Base-by-base conservation (phyloP, 306 rosid genomes). In the Lablab purpureus region DNA sequence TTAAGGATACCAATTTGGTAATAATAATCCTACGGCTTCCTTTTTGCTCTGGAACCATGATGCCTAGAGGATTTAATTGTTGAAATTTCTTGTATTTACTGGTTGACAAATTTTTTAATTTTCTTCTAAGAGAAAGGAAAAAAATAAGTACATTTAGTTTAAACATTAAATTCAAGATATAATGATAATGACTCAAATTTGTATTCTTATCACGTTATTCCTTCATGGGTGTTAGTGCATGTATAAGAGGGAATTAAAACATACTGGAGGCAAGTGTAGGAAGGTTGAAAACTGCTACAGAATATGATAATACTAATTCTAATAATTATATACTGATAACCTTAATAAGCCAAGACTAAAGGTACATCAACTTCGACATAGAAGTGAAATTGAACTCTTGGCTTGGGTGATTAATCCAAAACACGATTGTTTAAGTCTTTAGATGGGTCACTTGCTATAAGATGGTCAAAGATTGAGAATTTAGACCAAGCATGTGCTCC, bases 281-380 rank as follows among this genome's bases (percentile, higher is more conserved):
- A 19, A 37, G 23, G 68, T 72, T 70, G 60, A 23, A 76, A 36
- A 34, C 50, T 81, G 23, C 17, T 13, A 25, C 41, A 82, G 36
- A 34, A 40, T 40, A 37, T 6, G n/a, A 6, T 34, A 6, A 34
- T 34, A 6, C 37, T 7, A 34, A 34, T 34, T 6, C 0, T 30
- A 30, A 30, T 30, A 30, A 32, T 32, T 4, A 65, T 28, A n/a
- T 50, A 32, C 27, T 50, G 55, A 46, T 63, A 51, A 41, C 51
- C n/a, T 22, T 62, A 34, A 21, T 32, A 69, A 59, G 30, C 74
- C 67, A 23, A 36, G 50, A 69, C 70, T 60, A 62, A 27, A 58
- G 52, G 40, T 82, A 7, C 47, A 62, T 37, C 56, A 17, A 59
- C 25, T 58, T 69, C 40, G 27, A 36, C 4, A 9, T 40, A 28